Evolutionary conservation across 495 filamentous ascomycete species (phyloP).

Genomic region (Immersiella caudata): DNA sequence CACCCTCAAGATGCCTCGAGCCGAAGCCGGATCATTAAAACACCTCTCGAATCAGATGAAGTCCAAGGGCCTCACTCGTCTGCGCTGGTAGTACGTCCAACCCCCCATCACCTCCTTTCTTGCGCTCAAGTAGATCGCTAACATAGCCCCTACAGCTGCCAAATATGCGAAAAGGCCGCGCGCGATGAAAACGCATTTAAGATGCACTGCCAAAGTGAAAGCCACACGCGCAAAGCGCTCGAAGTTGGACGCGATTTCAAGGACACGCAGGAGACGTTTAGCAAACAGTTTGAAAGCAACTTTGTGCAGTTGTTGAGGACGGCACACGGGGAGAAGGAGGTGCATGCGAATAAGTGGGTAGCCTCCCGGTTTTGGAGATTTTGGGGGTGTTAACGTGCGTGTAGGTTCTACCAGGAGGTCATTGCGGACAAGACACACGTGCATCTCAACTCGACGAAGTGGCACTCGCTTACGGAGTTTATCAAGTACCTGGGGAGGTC

Average conservation of each 20-base stretch:
- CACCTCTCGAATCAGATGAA: conserved; percentile 88
- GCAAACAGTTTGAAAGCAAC: conserved; percentile 73
- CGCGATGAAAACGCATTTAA: conserved; percentile 79
- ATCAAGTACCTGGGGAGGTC: conserved; percentile 81
- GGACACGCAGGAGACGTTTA: conserved; percentile 71
- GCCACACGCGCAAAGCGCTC: conserved; percentile 83
- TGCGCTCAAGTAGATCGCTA: neutral
- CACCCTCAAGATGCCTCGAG: conserved; percentile 76
- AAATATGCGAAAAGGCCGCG: conserved; percentile 63
- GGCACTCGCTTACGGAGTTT: conserved; percentile 83
- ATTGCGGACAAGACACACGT: conserved; percentile 80
- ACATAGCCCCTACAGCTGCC: conserved; percentile 52
- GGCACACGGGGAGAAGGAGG: conserved; percentile 80
- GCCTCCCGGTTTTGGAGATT: neutral
- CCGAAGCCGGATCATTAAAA: conserved; percentile 87
- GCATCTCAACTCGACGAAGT: conserved; percentile 92
- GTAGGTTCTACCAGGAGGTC: conserved; percentile 81
- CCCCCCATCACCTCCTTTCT: neutral
- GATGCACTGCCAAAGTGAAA: conserved; percentile 77
- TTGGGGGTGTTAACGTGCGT: neutral
- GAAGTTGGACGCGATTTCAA: conserved; percentile 83
- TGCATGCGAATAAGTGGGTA: conserved; percentile 71
- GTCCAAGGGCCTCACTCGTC: conserved; percentile 79
- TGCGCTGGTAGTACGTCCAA: conserved; percentile 66
- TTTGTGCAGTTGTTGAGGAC: conserved; percentile 77